Evolutionary conservation across 2,329 filamentous ascomycete genomes (phyloP).

Genomic region (Penicillium palitans): DNA sequence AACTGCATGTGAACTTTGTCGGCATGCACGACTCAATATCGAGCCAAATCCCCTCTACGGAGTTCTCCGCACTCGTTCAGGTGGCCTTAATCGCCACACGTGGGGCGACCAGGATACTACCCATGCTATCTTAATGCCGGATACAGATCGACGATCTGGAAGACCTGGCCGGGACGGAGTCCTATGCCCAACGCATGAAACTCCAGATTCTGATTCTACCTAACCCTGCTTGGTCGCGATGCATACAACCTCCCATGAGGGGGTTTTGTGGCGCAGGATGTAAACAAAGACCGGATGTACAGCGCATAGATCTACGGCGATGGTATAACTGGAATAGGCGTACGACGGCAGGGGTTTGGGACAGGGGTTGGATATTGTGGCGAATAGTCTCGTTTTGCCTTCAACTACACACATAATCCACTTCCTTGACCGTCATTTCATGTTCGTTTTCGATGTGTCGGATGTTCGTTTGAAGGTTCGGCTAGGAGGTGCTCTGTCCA

Average conservation of each 20-base stretch:
- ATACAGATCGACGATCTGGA: not conserved
- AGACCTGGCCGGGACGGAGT: not conserved
- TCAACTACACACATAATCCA: not conserved
- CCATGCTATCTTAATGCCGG: not conserved
- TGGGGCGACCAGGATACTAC: not conserved
- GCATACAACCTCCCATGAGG: not conserved
- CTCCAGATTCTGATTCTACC: not conserved
- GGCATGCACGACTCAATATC: not conserved
- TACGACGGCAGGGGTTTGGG: not conserved
- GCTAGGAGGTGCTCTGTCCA: not conserved
- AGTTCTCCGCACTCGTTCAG: not conserved
- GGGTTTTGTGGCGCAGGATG: not conserved
- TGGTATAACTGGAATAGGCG: not conserved
- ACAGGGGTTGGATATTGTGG: not conserved
- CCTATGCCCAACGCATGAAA: not conserved
- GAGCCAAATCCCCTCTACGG: too few species aligned
- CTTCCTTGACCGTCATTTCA: slow-evolving; percentile 5
- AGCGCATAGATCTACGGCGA: not conserved
- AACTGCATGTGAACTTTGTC: not conserved
- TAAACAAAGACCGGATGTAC: slow-evolving; percentile 2
- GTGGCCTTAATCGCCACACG: not conserved
- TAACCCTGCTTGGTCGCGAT: not conserved
- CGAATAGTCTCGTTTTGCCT: not conserved
- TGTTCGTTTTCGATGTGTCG: not conserved
- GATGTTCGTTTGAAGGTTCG: not conserved